Base-by-base conservation (phyloP, 176 grass and related monocot species). In the Carex scoparia region DNA sequence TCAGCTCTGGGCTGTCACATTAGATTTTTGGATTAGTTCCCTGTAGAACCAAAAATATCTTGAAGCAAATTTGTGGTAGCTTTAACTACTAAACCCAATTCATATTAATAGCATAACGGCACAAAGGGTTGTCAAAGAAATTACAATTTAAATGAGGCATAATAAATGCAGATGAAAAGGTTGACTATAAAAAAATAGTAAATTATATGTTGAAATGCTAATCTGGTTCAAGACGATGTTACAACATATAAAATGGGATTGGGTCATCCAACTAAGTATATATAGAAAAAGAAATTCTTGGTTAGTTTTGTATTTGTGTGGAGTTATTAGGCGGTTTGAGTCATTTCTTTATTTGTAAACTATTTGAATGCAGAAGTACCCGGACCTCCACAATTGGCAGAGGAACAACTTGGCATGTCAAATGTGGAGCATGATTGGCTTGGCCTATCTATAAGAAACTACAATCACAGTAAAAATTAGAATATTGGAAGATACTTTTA, bases 401-500 rank as follows among this genome's bases (percentile, higher is more conserved):
- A 88, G 67, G 88, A 88, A 65, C 86, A 84, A 15, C 61, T 88
- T 23, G 66, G 86, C 28, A 63, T 86, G 18, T 30, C 89, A 65
- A 84, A 80, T 84, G 79, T 86, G 38, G 46, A 89, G n/a, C 72
- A 83, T 83, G 68, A 84, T 85, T 89, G 87, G 86, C 86, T 89
- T 82, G 86, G 76, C 23, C 81, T 74, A 48, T 86, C 86, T 38
- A 72, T 62, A 16, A 87, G 84, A 49, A 85, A 85, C 23, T 85
- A 89, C 19, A 85, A 71, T 72, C 84, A 81, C 87, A 86, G 91
- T 90, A 88, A 28, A 37, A 19, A 48, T 49, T 12, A 15, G 28
- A 32, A 57, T 57, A 33, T 57, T 57, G 27, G 28, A 78, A 78
- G 27, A 78, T 57, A 57, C 12, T 19, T 84, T 27, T 32, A 31